A percentile compares a stretch with the other conserved stretches of the same genome.
phyloP scores from a whole-genome alignment of 2,329 filamentous ascomycete species.

The Epichloe uncinata region DNA sequence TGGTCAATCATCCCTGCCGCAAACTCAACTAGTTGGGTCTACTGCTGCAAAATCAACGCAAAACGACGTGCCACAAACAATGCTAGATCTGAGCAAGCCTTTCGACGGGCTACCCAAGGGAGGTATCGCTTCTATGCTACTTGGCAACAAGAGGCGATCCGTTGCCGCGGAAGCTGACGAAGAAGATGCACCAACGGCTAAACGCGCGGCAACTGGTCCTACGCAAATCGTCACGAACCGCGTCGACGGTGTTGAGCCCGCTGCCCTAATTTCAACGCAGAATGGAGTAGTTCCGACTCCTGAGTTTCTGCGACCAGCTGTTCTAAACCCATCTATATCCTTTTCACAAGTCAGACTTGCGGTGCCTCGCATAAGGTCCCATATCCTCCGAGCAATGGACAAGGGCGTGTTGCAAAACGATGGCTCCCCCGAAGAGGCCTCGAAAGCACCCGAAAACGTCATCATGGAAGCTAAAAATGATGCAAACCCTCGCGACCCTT shows the following conservation, averaged over 20 bases:
- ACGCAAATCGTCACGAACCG: conserved; percentile 65
- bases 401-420: conserved; percentile 43
- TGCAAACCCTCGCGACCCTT: conserved; percentile 62
- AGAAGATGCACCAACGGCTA: conserved; percentile 34
- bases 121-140: conserved; percentile 71
- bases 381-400: conserved; percentile 74
- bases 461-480: conserved; percentile 87
- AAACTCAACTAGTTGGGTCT: conserved; percentile 74
- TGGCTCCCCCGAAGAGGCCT: conserved; percentile 44
- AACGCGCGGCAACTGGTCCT: conserved; percentile 51
- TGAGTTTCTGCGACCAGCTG: conserved; percentile 76
- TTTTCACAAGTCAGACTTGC: conserved; percentile 76
- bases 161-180: conserved; percentile 62
- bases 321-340: conserved; percentile 68
- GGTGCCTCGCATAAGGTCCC: conserved; percentile 71
- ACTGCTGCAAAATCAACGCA: conserved; percentile 49
- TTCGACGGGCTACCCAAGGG: conserved; percentile 88
- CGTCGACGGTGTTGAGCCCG: conserved; percentile 64
- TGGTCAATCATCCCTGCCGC: conserved; percentile 76
- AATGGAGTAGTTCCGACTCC: conserved; percentile 56
- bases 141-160: conserved; percentile 88
- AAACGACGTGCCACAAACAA: conserved; percentile 63
- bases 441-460: conserved; percentile 52
- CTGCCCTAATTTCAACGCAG: conserved; percentile 45
- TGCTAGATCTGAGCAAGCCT: conserved; percentile 83